Percentiles rank a stretch among this genome's conserved stretches.
These are phyloP conservation scores for Paecilomyces sp. DNA, from an alignment of 2,329 filamentous ascomycete genomes.

Conservation along the genomic window DNA sequence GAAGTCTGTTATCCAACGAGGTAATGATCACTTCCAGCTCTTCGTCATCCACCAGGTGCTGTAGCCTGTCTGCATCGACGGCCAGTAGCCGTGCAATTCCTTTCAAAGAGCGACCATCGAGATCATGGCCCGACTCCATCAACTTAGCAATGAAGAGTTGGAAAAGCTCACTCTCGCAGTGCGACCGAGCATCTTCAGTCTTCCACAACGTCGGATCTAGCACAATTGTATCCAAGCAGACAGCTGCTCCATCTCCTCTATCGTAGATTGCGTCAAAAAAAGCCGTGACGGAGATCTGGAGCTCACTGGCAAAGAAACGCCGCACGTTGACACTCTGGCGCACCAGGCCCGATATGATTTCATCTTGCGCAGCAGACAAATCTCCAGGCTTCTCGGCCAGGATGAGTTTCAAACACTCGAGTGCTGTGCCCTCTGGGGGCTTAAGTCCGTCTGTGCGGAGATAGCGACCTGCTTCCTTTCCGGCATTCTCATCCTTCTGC, in stretches of 20 bases:
- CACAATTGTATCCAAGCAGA: conserved; percentile 40
- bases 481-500: conserved; percentile 35
- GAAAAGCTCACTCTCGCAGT: conserved; percentile 42
- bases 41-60: conserved; percentile 53
- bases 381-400: conserved; percentile 27
- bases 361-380: conserved; percentile 36
- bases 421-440: conserved; percentile 33
- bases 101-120: conserved; percentile 54
- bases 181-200: conserved; percentile 33
- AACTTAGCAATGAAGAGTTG: conserved; percentile 73
- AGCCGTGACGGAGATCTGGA: conserved; percentile 37
- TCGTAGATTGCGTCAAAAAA: conserved; percentile 44
- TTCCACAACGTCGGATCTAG: conserved; percentile 40
- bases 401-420: conserved; percentile 38
- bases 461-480: conserved; percentile 37
- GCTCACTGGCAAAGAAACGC: conserved; percentile 34
- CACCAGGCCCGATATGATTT: conserved; percentile 40
- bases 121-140: conserved; percentile 82
- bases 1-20: conserved; percentile 76
- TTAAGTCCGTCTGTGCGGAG: conserved; percentile 37
- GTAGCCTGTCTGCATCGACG: conserved; percentile 45
- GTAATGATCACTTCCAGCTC: conserved; percentile 79
- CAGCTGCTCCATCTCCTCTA: conserved; percentile 40
- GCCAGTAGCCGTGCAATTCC: conserved; percentile 53
- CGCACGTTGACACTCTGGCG: conserved; percentile 37